Evolutionary conservation across 495 filamentous ascomycete genomes (phyloP), one percentile per base, ranked within the genome.

Genomic region (Penicillium steckii): DNA sequence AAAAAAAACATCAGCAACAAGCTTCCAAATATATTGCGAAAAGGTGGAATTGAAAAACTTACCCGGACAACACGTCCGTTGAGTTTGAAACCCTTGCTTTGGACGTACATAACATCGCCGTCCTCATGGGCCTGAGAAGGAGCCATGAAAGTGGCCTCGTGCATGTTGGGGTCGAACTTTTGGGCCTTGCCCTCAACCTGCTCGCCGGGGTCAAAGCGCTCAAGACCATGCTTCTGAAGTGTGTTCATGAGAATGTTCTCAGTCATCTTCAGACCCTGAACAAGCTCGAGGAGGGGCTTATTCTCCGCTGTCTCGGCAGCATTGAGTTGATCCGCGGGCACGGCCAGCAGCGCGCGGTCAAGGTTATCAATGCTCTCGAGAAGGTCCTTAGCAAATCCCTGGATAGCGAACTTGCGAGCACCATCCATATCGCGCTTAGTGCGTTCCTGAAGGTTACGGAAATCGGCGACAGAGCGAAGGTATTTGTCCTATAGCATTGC

Each of bases 281-380:
- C 88, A 43, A 98, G 80, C 57, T 85, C 88, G 32, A 82, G 76
- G 3, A 98, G 81, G 49, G 91, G 89, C 66, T 84, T 77, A 62
- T 81, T 74, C 30, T 53, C 56, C 26, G 76, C 74, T 19, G 62
- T 57, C 33, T 70, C 67, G 10, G 70, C 38, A 33, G 79, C 61
- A 17, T 67, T 71, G 55, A 95, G 80, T 70, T 86, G 86, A 22
- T 89, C 86, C 37, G 80, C 63, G 35, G 90, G 85, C 46, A 97
- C 94, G 48, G 84, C 87, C 44, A 75, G 59, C 32, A 98, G 81
- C 42, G 94, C 94, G 53, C 91, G 90, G 71, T 98, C 94, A 45
- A 98, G 85, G 79, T 97, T 98, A 77, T 98, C 94, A 67, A 98
- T 85, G 62, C 80, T 85, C 60, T 97, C 94, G 46, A 98, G 80